Evolutionary conservation across 2,329 filamentous ascomycete species (phyloP).

Genomic region (Scedosporium dehoogii): DNA sequence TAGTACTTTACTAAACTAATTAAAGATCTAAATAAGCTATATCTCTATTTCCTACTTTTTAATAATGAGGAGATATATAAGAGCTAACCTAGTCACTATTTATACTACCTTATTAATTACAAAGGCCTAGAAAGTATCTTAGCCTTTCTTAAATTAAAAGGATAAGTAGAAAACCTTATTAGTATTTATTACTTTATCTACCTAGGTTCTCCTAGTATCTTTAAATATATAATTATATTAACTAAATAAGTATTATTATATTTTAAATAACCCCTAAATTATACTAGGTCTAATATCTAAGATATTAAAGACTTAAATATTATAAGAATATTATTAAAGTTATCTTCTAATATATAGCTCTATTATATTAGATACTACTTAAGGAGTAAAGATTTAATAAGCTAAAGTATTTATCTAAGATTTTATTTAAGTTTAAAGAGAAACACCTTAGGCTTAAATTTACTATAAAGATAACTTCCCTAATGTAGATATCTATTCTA

Average conservation of each 20-base stretch:
- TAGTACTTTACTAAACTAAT: slow-evolving; percentile 86
- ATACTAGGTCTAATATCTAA: not conserved
- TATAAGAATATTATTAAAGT: slow-evolving; percentile 75
- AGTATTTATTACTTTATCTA: slow-evolving; percentile 69
- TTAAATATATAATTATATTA: slow-evolving; percentile 67
- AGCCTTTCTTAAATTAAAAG: slow-evolving; percentile 79
- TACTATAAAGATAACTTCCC: slow-evolving; percentile 70
- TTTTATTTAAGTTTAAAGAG: slow-evolving; percentile 91
- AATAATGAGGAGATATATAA: slow-evolving; percentile 75
- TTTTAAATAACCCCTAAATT: not conserved
- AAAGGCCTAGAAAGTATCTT: slow-evolving; percentile 89
- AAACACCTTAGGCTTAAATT: slow-evolving; percentile 86
- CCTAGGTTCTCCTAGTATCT: slow-evolving; percentile 65
- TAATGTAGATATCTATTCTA: slow-evolving; percentile 86
- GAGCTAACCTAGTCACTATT: slow-evolving; percentile 73
- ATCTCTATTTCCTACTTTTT: slow-evolving; percentile 75
- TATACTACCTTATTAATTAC: slow-evolving; percentile 83
- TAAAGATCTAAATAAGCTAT: slow-evolving; percentile 73
- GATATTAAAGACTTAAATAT: slow-evolving; percentile 53
- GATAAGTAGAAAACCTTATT: slow-evolving; percentile 76
- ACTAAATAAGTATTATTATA: slow-evolving; percentile 59
- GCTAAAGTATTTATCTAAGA: slow-evolving; percentile 79
- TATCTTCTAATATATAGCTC: slow-evolving; percentile 83
- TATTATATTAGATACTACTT: slow-evolving; percentile 70
- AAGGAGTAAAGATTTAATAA: slow-evolving; percentile 93